These are phyloP conservation scores for Sphagnum fallax DNA, from an alignment of 228 moss, liverwort and hornwort species.

Conservation along the genomic window DNA sequence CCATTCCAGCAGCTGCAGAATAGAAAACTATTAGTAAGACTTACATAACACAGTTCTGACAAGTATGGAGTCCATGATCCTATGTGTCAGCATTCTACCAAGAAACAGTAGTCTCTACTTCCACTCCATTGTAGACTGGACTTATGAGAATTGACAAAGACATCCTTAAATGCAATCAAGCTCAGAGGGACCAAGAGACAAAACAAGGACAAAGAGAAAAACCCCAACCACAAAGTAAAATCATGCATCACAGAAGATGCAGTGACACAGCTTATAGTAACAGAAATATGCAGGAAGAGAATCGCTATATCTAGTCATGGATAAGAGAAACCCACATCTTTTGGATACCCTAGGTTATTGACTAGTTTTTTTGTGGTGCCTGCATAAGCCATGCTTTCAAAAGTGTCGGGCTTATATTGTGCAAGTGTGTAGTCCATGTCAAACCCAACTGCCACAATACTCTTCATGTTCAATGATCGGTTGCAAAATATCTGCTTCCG, in stretches of 20 bases:
- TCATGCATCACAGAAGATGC: background rate
- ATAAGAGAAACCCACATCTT: conserved; percentile 43
- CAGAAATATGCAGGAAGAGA: background rate
- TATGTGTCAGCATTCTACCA: background rate
- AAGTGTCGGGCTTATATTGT: conserved; percentile 89
- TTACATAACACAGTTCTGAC: background rate
- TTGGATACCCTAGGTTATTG: conserved; percentile 66
- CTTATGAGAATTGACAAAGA: too few relatives aligned
- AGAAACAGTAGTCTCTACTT: background rate
- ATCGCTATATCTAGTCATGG: background rate
- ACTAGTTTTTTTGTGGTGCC: conserved; percentile 86
- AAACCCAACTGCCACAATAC: conserved; percentile 94
- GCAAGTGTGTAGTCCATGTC: conserved; percentile 99
- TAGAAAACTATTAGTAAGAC: conserved; percentile 2
- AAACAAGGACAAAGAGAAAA: background rate
- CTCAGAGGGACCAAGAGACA: background rate
- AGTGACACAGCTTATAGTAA: background rate
- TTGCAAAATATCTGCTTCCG: conserved; percentile 87
- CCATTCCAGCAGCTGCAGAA: conserved; percentile 76
- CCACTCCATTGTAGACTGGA: background rate
- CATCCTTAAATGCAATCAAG: background rate
- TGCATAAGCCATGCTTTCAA: conserved; percentile 79
- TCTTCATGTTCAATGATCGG: conserved; percentile 89
- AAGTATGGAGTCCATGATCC: background rate
- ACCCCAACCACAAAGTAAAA: background rate